Base-by-base conservation (phyloP, 306 rosid genomes). In the Rosa lucieae region DNA sequence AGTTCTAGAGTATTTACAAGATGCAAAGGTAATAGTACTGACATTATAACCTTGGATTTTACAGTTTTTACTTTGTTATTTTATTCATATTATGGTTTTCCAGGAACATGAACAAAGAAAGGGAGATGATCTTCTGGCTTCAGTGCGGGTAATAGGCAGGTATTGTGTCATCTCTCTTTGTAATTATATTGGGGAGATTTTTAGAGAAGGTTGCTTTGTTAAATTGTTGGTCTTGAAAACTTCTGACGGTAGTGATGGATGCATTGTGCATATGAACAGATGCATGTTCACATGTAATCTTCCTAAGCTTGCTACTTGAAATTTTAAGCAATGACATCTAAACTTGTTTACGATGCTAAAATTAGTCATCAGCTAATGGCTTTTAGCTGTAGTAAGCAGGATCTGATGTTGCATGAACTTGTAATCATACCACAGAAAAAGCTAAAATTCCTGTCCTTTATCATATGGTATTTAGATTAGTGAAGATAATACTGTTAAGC, bases 121-220 rank as follows among this genome's bases (percentile, higher is more conserved):
- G 85, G 99, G 99, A 83, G 87, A 89, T 84, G 99, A 92, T 84
- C 90, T 92, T 67, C 92, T 95, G 75, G 97, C 98, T 73, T 95
- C 99, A 35, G 97, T 95, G 74, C 88, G 99, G 67, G 81, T 95
- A 82, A 83, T 92, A 83, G 99, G 99, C 82, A 95, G 98, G 99
- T 92, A 82, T 46, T 23, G 6, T 70, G 32, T 29, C 55, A 15
- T 6, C 10, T 44, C 61, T 52, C 35, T 68, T 2, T 47, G 13
- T 52, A 10, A 20, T 32, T 35, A 73, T 76, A 3, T 59, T 39
- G 61, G 21, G 52, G 52, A 68, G 55, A 40, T 6, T 6, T 18
- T 18, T 11, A 1, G 42, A 37, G 21, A 40, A 29, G 79, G 29
- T 65, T 37, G 2, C 10, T 67, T 67, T 13, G 18, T 65, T 46